Percentiles rank a stretch among this genome's conserved stretches.
phyloP scores from a whole-genome alignment of 257 asterid species.

The Echium plantagineum region DNA sequence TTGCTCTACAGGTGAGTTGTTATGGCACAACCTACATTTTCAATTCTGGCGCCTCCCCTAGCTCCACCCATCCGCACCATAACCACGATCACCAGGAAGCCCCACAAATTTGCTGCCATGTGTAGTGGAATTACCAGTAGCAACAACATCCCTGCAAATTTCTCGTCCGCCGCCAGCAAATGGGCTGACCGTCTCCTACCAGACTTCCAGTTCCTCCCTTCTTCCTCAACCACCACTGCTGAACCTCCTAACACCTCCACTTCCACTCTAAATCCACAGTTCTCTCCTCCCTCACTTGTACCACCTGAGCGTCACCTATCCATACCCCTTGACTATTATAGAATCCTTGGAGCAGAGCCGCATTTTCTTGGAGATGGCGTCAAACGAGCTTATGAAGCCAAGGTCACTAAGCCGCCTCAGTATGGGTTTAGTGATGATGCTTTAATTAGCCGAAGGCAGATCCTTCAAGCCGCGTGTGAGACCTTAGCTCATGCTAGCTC shows the following conservation, averaged over 20 bases:
- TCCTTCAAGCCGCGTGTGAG: slow-evolving; percentile 93
- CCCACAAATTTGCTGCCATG: slow-evolving; percentile 40
- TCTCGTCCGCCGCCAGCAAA: slow-evolving; percentile 47
- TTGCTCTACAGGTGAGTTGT: no score
- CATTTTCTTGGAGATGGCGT: slow-evolving; percentile 96
- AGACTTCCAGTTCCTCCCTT: slow-evolving; percentile 90
- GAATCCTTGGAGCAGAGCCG: slow-evolving; percentile 76
- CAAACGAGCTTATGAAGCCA: slow-evolving; percentile 73
- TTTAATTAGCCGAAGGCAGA: slow-evolving; percentile 71
- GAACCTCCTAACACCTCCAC: slow-evolving; percentile 28
- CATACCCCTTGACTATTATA: slow-evolving; percentile 75
- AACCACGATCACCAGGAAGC: slow-evolving; percentile 21
- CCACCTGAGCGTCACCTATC: slow-evolving; percentile 63
- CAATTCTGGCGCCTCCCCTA: neutral
- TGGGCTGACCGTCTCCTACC: slow-evolving; percentile 98
- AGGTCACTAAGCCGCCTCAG: slow-evolving; percentile 80
- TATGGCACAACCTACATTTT: no score
- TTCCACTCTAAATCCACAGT: slow-evolving; percentile 24
- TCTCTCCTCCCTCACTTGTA: slow-evolving; percentile 43
- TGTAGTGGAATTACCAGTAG: slow-evolving; percentile 35
- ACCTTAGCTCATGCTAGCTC: slow-evolving; percentile 61
- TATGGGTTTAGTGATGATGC: slow-evolving; percentile 83
- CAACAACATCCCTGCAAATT: slow-evolving; percentile 11
- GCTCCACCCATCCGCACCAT: slow-evolving; percentile 13
- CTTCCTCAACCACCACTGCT: slow-evolving; percentile 15